These are phyloP conservation scores for Clarkia xantiana DNA, from an alignment of 345 rosid species.

Conservation along the genomic window DNA sequence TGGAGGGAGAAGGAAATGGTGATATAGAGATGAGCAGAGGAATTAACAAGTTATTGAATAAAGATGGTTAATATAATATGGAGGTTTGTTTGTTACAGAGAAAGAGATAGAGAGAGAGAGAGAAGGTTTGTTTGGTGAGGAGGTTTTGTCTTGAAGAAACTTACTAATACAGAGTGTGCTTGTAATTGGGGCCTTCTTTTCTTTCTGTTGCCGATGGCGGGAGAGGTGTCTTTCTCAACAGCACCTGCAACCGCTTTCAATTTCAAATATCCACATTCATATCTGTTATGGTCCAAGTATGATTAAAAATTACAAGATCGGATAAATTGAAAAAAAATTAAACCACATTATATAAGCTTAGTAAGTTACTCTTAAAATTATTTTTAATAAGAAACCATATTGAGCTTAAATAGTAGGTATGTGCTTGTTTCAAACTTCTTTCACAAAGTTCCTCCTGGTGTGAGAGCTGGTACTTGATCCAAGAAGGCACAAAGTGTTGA, in stretches of 20 bases:
- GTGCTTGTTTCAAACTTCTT: no score
- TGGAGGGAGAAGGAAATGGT: background rate
- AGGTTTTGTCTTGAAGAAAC: slow-evolving; percentile 33
- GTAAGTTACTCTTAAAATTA: no score
- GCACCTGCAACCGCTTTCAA: slow-evolving; percentile 15
- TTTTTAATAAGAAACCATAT: no score
- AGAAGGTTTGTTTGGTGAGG: slow-evolving; percentile 42
- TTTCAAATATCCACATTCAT: background rate
- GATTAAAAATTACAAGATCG: no score
- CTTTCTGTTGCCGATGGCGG: slow-evolving; percentile 25
- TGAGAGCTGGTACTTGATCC: no score
- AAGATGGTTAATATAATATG: background rate
- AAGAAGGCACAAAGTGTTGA: no score
- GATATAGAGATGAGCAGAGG: background rate
- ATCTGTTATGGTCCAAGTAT: no score
- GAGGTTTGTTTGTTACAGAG: slow-evolving; percentile 9
- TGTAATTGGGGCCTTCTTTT: slow-evolving; percentile 1
- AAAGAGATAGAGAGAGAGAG: no score
- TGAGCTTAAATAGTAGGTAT: no score
- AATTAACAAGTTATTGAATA: background rate
- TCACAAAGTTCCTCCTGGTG: no score
- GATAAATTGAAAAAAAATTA: no score
- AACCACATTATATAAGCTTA: no score
- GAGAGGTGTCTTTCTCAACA: slow-evolving; percentile 30
- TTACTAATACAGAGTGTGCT: slow-evolving; percentile 11